Evolutionary conservation across 2,329 filamentous ascomycete genomes (phyloP).

Genomic region (Colletotrichum tanaceti): DNA sequence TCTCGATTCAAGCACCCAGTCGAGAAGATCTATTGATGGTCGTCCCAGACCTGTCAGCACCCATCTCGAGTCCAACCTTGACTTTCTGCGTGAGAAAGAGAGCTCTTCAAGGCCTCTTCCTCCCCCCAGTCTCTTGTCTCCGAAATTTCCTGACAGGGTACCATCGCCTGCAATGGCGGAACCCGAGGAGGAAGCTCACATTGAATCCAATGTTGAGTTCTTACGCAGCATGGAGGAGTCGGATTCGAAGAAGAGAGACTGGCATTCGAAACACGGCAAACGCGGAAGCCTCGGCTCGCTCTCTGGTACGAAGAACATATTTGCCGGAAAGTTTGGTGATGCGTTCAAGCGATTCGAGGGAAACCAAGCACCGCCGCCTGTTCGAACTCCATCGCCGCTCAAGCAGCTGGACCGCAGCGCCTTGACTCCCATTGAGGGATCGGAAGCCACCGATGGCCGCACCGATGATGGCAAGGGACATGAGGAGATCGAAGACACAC

Average conservation of each 20-base stretch:
- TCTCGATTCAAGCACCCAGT: slow-evolving; percentile 66
- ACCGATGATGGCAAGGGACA: slow-evolving; percentile 74
- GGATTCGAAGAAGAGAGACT: slow-evolving; percentile 67
- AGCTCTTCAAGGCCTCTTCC: slow-evolving; percentile 58
- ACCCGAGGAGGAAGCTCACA: slow-evolving; percentile 70
- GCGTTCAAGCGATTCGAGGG: slow-evolving; percentile 92
- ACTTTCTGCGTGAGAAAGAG: slow-evolving; percentile 84
- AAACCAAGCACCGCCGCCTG: slow-evolving; percentile 52
- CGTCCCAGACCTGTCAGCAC: slow-evolving; percentile 82
- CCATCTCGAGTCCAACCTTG: slow-evolving; percentile 83
- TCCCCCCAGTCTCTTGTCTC: slow-evolving; percentile 51
- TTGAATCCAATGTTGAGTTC: slow-evolving; percentile 85
- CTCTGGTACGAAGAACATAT: slow-evolving; percentile 80
- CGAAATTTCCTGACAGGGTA: slow-evolving; percentile 51
- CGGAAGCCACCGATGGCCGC: slow-evolving; percentile 76
- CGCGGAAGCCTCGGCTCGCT: slow-evolving; percentile 78
- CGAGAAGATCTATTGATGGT: slow-evolving; percentile 57
- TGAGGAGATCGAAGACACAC: slow-evolving; percentile 74
- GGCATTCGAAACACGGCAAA: slow-evolving; percentile 71
- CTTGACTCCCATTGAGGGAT: slow-evolving; percentile 79
- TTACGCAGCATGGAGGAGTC: slow-evolving; percentile 79
- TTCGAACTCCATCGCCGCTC: slow-evolving; percentile 61
- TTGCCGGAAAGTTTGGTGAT: slow-evolving; percentile 91
- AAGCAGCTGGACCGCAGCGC: slow-evolving; percentile 61
- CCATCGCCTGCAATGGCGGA: slow-evolving; percentile 56